Conservation (phyloP, 805 yeast species). For the Maudiozyma barnettii region DNA sequence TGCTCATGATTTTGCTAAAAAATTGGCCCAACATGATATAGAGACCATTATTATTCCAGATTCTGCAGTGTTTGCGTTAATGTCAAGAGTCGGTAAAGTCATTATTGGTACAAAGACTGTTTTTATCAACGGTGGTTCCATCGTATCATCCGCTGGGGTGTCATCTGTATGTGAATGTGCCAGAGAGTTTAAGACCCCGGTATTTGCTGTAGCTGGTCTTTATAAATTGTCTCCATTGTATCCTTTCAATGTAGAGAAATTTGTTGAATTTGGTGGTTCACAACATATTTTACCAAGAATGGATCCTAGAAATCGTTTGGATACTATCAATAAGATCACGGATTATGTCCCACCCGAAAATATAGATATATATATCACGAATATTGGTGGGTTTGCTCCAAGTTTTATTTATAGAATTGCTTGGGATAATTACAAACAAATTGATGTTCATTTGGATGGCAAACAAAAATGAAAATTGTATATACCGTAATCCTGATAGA, state of each 20-base stretch:
- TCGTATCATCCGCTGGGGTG: conserved; percentile 80
- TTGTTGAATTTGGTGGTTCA: conserved; percentile 86
- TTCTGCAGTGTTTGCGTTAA: conserved; percentile 83
- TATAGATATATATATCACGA: conserved; percentile 88
- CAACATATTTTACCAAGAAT: conserved; percentile 37
- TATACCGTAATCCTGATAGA: no score
- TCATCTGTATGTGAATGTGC: conserved; percentile 94
- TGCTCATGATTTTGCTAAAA: conserved; percentile 73
- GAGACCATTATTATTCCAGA: conserved; percentile 91
- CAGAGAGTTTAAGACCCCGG: conserved; percentile 90
- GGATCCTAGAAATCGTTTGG: conserved; percentile 47
- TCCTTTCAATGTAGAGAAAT: conserved; percentile 76
- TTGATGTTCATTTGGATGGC: conserved; percentile 60
- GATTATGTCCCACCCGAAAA: conserved; percentile 92
- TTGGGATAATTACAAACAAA: conserved; percentile 82
- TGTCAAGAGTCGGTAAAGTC: conserved; percentile 96
- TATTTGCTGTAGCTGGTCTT: conserved; percentile 87
- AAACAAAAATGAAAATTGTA: not conserved
- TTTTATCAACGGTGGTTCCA: conserved; percentile 92
- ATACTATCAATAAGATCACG: conserved; percentile 66
- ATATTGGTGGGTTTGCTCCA: conserved; percentile 94
- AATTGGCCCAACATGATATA: conserved; percentile 73
- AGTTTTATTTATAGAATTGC: conserved; percentile 92
- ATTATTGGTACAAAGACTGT: conserved; percentile 87
- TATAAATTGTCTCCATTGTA: conserved; percentile 88